phyloP scores from a whole-genome alignment of 768 basidiomycete species.

The Gelatoporia subvermispora region DNA sequence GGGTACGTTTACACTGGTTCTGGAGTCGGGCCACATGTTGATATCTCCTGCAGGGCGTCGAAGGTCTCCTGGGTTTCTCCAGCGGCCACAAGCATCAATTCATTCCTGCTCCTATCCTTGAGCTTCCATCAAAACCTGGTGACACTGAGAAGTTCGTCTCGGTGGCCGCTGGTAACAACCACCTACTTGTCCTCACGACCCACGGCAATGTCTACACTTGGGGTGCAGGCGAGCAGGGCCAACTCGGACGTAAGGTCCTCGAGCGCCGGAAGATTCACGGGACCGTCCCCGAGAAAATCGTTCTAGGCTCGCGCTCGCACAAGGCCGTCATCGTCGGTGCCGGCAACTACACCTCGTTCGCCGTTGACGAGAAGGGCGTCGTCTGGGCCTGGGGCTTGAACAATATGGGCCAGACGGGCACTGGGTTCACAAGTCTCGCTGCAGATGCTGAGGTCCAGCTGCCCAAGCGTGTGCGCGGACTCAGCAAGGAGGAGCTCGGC shows the following conservation, averaged over 20 bases:
- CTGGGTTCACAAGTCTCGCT: conserved; percentile 40
- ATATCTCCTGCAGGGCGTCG: conserved; percentile 48
- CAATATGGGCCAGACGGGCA: conserved; percentile 79
- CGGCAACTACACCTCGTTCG: conserved; percentile 86
- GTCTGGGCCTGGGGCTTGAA: conserved; percentile 98
- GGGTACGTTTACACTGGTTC: conserved; percentile 47
- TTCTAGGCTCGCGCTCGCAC: conserved; percentile 61
- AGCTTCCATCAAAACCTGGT: conserved; percentile 55
- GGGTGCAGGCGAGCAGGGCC: conserved; percentile 88
- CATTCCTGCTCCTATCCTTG: conserved; percentile 54
- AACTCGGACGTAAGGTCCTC: conserved; percentile 86
- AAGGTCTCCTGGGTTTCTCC: conserved; percentile 84
- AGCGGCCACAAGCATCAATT: conserved; percentile 64
- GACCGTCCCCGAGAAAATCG: conserved; percentile 82
- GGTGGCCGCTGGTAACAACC: conserved; percentile 82
- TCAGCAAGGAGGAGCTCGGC: conserved; percentile 56
- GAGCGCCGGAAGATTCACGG: conserved; percentile 87
- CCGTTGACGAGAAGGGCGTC: conserved; percentile 74
- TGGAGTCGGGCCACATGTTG: background rate
- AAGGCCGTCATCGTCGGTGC: conserved; percentile 71
- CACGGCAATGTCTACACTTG: conserved; percentile 85
- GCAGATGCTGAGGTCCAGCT: conserved; percentile 52
- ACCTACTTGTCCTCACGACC: conserved; percentile 83
- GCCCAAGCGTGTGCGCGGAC: conserved; percentile 58
- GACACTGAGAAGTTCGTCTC: conserved; percentile 68